phyloP scores from a whole-genome alignment of 2,329 filamentous ascomycete species.

The Fusarium marasasianum region DNA sequence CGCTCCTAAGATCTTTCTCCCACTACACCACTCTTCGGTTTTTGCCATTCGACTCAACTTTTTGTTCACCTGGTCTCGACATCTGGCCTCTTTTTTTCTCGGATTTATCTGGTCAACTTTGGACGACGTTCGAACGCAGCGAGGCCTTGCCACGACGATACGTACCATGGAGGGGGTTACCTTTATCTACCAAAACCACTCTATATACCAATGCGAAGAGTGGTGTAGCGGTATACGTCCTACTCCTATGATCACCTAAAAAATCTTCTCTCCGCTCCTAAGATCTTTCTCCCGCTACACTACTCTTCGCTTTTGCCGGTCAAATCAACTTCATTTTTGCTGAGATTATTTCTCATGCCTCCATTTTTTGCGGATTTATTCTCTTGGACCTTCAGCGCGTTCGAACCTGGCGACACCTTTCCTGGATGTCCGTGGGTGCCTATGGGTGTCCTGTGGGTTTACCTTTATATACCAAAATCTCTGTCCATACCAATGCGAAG shows the following conservation, averaged over 20 bases:
- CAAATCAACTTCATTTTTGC: too few relatives aligned
- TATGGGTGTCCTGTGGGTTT: not conserved
- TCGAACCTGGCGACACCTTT: too few relatives aligned
- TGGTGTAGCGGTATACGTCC: constrained; percentile 1
- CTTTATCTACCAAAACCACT: not conserved
- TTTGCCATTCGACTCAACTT: not conserved
- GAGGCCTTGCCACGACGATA: not conserved
- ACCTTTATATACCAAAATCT: not conserved
- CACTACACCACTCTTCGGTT: not conserved
- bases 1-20: not conserved
- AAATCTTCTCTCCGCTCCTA: not conserved
- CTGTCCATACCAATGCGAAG: not conserved
- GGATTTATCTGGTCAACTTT: not conserved
- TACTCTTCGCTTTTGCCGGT: not conserved
- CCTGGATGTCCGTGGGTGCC: too few relatives aligned
- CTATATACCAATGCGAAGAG: not conserved
- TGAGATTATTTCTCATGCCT: too few relatives aligned
- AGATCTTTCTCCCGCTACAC: not conserved
- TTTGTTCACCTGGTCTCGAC: not conserved
- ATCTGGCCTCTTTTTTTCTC: not conserved
- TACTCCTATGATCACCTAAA: not conserved
- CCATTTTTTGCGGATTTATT: too few relatives aligned
- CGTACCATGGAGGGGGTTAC: not conserved
- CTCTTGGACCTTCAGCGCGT: too few relatives aligned
- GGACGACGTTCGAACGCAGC: not conserved